A percentile compares a stretch with the other conserved stretches of the same genome.
Evolutionary conservation across 805 yeast genomes (phyloP).

Genomic region (Brettanomyces bruxellensis): DNA sequence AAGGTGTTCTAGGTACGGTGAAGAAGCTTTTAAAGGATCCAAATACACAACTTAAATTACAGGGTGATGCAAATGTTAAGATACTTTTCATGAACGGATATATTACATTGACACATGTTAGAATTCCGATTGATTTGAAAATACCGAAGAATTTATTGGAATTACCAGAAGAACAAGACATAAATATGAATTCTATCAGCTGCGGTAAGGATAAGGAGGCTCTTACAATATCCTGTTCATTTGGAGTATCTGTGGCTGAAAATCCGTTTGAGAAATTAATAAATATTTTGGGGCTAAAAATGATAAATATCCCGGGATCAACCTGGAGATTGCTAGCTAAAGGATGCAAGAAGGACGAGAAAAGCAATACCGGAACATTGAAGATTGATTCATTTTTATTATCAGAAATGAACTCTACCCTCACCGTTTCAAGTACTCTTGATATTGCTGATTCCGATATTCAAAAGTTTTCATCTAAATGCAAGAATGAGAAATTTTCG

Average conservation of each 20-base stretch:
- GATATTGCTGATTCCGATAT: slow-evolving; percentile 1
- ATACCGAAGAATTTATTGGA: no score
- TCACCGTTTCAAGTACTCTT: slow-evolving; percentile 7
- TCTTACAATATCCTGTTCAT: no score
- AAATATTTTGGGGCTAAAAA: slow-evolving; percentile 3
- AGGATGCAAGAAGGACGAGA: slow-evolving; percentile 26
- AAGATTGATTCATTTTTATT: slow-evolving; percentile 5
- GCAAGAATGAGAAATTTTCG: slow-evolving; percentile 5
- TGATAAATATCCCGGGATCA: slow-evolving; percentile 24
- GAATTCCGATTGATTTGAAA: slow-evolving; percentile 23
- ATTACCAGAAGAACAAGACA: no score
- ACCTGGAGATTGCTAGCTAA: slow-evolving; percentile 28
- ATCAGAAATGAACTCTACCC: slow-evolving; percentile 2
- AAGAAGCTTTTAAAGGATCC: slow-evolving; percentile 24
- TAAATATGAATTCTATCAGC: no score
- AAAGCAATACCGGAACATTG: slow-evolving; percentile 21
- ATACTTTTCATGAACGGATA: slow-evolving; percentile 25
- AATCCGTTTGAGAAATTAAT: slow-evolving; percentile 11
- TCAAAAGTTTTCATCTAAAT: slow-evolving; percentile 6
- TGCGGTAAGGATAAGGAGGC: no score
- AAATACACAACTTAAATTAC: slow-evolving; percentile 21
- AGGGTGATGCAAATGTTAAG: slow-evolving; percentile 26
- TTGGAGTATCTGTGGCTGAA: slow-evolving; percentile 1
- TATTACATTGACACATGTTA: slow-evolving; percentile 23
- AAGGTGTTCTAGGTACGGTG: slow-evolving; percentile 24